Base-by-base conservation (phyloP, 2,329 filamentous ascomycete genomes). In the Neurospora crassa region DNA sequence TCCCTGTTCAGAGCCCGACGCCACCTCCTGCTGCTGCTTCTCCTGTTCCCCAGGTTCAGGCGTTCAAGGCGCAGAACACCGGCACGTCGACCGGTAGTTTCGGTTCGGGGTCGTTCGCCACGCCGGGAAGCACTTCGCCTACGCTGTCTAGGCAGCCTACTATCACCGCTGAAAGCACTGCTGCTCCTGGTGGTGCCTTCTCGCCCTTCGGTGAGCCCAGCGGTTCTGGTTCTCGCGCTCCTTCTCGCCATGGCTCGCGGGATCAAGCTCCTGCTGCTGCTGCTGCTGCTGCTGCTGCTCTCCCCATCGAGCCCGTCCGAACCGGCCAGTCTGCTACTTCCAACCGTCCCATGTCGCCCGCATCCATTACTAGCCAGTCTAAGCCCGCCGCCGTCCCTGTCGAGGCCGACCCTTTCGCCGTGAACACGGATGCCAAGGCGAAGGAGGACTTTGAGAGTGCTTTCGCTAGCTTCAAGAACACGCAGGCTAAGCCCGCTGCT, bases 361-460 rank as follows among this genome's bases (percentile, higher is more conserved):
- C 53, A 18, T 63, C 53, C 16, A 37, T 24, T 5, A 63, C 53
- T 2, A 63, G 53, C 53, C 53, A 63, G 7, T 37, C 74, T 20
- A 74, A 75, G 68, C 68, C 73, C 34, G 69, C 72, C 5, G 73
- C 74, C 2, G 69, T 74, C 59, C 75, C 72, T 24, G 75, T 75
- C 68, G 77, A 73, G 67, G 81, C 76, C 42, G 87, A 88, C 75
- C 84, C 87, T 7, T 90, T 90, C 72, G 81, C 81, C 6, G 82
- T 82, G 40, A 63, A 37, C 6, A 79, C 85, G 70, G 82, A 87
- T 71, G 84, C 83, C 70, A 89, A 88, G 80, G 88, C 89, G 53
- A 93, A 93, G 82, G 90, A 92, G 68, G 93, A 96, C 76, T 96
- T 96, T 75, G 93, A 96, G 78, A 90, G 90, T 73, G 93, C 93